These are phyloP conservation scores for Pseudogymnoascus sp. DNA, from an alignment of 2,329 filamentous ascomycete species.

Conservation along the genomic window DNA sequence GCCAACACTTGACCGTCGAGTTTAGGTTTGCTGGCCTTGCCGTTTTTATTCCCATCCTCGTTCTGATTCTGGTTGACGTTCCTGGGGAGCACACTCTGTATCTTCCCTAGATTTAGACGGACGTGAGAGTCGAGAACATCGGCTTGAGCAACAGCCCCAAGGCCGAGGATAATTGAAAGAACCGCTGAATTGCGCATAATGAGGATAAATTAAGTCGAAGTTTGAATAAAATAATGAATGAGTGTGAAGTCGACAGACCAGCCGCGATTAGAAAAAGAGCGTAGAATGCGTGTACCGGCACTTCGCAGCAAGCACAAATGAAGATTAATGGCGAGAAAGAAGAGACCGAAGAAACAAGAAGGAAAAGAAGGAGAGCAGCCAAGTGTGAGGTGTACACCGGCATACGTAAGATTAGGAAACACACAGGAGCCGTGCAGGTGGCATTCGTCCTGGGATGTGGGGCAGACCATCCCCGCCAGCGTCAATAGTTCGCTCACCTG, in stretches of 20 bases:
- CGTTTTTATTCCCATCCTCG: background rate
- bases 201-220: background rate
- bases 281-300: conserved; percentile 1
- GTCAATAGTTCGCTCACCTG: background rate
- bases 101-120: background rate
- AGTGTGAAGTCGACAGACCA: conserved; percentile 4
- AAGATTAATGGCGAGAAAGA: background rate
- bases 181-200: background rate
- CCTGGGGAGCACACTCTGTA: background rate
- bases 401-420: conserved; percentile 1
- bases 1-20: background rate
- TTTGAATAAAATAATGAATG: background rate
- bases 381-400: background rate
- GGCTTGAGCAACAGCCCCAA: background rate
- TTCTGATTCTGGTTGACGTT: background rate
- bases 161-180: background rate
- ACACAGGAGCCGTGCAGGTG: conserved; percentile 3
- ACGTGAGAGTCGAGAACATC: background rate
- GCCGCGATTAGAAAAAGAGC: conserved; percentile 5
- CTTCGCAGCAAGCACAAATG: background rate
- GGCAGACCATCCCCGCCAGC: background rate
- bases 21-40: background rate
- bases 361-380: conserved; percentile 3
- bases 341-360: background rate
- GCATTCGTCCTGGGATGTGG: background rate